Evolutionary conservation across 345 rosid genomes (phyloP), one percentile per base, ranked within the genome.

Genomic region (Trapa bicornis): DNA sequence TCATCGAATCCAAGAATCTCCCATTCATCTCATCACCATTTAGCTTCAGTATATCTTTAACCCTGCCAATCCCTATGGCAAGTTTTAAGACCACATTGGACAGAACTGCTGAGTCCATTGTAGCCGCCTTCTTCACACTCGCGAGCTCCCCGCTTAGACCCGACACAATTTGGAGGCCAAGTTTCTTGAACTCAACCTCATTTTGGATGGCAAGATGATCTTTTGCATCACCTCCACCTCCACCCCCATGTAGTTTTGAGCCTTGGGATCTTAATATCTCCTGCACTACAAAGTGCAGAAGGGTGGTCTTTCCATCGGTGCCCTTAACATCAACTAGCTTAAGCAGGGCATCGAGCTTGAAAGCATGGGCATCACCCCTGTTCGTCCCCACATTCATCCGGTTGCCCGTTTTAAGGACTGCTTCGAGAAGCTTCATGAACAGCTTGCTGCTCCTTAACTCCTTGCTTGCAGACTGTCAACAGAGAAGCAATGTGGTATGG

Each of bases 311-410:
- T 48, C 99, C 96, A 73, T 91, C 99, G 0, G 87, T 67, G 43
- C 96, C 97, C 78, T 89, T 91, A 14, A 94, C 77, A 61, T 91
- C 97, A 29, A 89, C 96, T 41, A 87, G 90, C 57, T 91, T 94
- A 35, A 91, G 79, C 38, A 94, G 96, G 0, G 97, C 91, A 72
- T 94, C 96, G 8, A 94, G 96, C 89, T 91, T 94, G 86, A 91
- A 94, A 42, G 99, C 96, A 2, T 80, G 93, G 0, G 99, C 99
- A 61, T 87, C 96, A 0, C 99, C 96, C 6, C 92, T 85, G 70
- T 86, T 86, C 16, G 99, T 94, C 67, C 96, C 96, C 48, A 89
- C 85, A 60, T 94, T 91, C 99, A 91, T 91, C 36, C 96, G 79
- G 78, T 94, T 91, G 61, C 99, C 96, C 0, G 99, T 91, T 73